Conservation (phyloP, 176 grass and related monocot species). For the Alloteropsis semialata region DNA sequence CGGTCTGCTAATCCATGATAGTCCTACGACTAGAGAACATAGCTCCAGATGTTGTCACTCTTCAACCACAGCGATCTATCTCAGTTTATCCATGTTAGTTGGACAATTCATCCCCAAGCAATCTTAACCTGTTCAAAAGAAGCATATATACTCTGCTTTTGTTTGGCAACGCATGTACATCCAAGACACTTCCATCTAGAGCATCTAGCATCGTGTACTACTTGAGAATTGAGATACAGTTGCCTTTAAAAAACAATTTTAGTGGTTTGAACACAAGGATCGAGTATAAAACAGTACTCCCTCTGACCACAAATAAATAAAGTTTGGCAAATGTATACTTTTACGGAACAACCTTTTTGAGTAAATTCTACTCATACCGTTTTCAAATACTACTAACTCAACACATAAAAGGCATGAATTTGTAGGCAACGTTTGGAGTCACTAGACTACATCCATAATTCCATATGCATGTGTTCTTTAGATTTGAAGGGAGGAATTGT, state of each 20-base stretch:
- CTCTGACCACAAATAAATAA: not conserved
- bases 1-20: not conserved
- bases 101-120: constrained; percentile 28
- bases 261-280: not conserved
- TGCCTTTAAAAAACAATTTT: no score
- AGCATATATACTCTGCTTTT: not conserved
- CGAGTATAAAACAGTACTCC: not conserved
- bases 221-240: not conserved
- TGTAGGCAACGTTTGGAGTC: no score
- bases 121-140: constrained; percentile 3
- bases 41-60: not conserved
- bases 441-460: no score
- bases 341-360: not conserved
- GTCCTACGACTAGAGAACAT: not conserved
- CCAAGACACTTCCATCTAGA: not conserved
- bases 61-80: not conserved
- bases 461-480: no score
- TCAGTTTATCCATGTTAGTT: constrained; percentile 14
- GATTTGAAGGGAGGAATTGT: not conserved
- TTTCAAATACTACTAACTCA: not conserved
- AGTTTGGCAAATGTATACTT: not conserved
- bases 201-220: not conserved
- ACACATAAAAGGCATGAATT: not conserved
- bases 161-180: not conserved
- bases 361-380: not conserved